A percentile compares a stretch with the other conserved stretches of the same genome.
phyloP scores from a whole-genome alignment of 257 asterid genomes.

The Knoxia roxburghii region DNA sequence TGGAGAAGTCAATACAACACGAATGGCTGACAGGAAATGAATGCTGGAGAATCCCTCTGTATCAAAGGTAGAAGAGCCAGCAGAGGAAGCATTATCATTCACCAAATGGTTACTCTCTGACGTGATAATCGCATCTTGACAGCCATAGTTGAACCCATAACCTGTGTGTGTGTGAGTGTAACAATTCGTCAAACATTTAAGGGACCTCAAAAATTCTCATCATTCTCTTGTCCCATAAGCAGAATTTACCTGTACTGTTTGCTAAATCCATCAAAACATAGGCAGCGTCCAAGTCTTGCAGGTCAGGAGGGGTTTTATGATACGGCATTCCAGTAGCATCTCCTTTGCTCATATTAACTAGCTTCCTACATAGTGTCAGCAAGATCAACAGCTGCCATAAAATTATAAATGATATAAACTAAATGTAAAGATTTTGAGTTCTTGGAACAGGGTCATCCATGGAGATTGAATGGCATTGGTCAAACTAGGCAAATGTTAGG shows the following conservation, averaged over 20 bases:
- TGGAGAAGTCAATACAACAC: conserved; percentile 17
- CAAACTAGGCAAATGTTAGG: too few relatives aligned
- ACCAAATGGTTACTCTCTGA: too few relatives aligned
- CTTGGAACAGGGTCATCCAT: too few relatives aligned
- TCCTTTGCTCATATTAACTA: conserved; percentile 1
- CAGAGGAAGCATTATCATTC: not conserved
- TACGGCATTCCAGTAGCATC: not conserved
- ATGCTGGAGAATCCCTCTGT: conserved; percentile 14
- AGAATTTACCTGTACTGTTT: not conserved
- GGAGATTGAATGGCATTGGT: too few relatives aligned
- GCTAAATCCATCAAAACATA: conserved; percentile 7
- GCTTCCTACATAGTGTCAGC: not conserved
- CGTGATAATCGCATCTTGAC: not conserved
- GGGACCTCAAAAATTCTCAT: too few relatives aligned
- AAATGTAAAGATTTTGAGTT: too few relatives aligned
- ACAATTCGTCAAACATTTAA: too few relatives aligned
- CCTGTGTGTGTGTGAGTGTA: too few relatives aligned
- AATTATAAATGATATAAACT: too few relatives aligned
- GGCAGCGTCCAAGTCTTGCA: conserved; percentile 3
- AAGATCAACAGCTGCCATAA: too few relatives aligned
- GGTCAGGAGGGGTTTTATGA: not conserved
- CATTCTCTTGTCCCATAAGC: too few relatives aligned
- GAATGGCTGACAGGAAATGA: conserved; percentile 24
- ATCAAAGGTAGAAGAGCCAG: not conserved
- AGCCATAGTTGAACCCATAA: not conserved